Evolutionary conservation across 1,284 basidiomycete species (phyloP), one percentile per base, ranked within the genome.

Genomic region (Ceratobasidium sp.): DNA sequence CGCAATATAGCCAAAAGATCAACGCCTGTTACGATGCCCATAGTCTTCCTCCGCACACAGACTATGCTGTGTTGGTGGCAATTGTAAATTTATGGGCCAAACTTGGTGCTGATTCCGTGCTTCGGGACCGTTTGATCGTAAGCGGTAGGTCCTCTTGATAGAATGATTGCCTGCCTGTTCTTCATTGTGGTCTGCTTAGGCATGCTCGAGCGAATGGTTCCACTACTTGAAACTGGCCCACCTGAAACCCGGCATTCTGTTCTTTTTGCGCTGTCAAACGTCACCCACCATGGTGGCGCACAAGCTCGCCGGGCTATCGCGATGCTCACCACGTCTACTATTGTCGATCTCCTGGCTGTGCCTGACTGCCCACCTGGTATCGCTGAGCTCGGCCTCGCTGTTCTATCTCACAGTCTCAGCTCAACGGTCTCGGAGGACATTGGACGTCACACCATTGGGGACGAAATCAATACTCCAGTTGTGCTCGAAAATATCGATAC

Each of bases 31-130:
- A 53, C 24, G 69, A 72, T 33, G 69, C 69, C 9, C 57, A 72
- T 47, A 57, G 48, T 15, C 54, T 53, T 24, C 69, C 57, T 17
- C 29, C 44, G 5, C 57, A 72, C 27, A 72, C 56, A 7, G 69
- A 72, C 50, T 72, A 45, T 57, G 17, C 15, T 29, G 69, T 72
- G 15, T 31, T 72, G 8, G 31, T 45, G 7, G 57, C 36, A 7
- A 72, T 72, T 17, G 69, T 62, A 15, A 72, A 72, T n/a, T 27
- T 72, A 8, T 72, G 69, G 69, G 69, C 69, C 11, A 72, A 72
- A 27, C 47, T 72, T 19, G 69, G 57, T 2, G 45, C 62, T 7
- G 69, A 72, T 33, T 19, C 36, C 2, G 57, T 72, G 14, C 29
- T 72, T n/a, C 56, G 69, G 19, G 57, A 72, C 31, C 57, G 57